A percentile compares a stretch with the other conserved stretches of the same genome.
Conservation (phyloP, 768 basidiomycete genomes). For the Mycena sanguinolenta region DNA sequence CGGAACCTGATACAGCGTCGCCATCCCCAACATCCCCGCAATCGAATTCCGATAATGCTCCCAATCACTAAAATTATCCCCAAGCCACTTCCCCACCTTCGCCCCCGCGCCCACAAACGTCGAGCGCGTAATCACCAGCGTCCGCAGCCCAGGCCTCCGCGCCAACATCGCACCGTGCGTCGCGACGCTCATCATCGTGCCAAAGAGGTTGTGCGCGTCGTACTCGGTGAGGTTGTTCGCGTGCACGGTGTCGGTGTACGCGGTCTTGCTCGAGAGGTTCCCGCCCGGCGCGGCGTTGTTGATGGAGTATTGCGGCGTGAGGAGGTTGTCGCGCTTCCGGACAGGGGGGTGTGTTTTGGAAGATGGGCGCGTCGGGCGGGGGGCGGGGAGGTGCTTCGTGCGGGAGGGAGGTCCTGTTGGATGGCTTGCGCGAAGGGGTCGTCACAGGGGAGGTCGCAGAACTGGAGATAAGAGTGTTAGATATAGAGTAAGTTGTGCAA, state of each 20-base stretch:
- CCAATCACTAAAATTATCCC: constrained; percentile 75
- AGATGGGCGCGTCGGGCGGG: constrained; percentile 66
- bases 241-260: constrained; percentile 63
- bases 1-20: constrained; percentile 74
- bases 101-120: constrained; percentile 79
- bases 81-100: constrained; percentile 82
- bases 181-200: constrained; percentile 77
- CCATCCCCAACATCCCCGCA: constrained; percentile 76
- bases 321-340: constrained; percentile 51
- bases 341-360: constrained; percentile 45
- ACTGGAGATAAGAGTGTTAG: constrained; percentile 53
- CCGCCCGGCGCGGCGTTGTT: constrained; percentile 65
- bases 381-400: constrained; percentile 64
- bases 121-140: constrained; percentile 79
- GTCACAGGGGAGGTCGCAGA: constrained; percentile 72
- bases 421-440: constrained; percentile 72
- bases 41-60: constrained; percentile 71
- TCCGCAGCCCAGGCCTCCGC: constrained; percentile 70
- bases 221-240: constrained; percentile 72
- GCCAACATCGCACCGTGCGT: constrained; percentile 73
- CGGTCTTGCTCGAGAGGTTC: constrained; percentile 66
- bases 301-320: constrained; percentile 71
- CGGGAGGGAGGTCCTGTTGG: constrained; percentile 66
- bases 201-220: constrained; percentile 76
- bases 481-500: not conserved